phyloP scores from a whole-genome alignment of 176 grass and related monocot species.

The Sorghum bicolor region DNA sequence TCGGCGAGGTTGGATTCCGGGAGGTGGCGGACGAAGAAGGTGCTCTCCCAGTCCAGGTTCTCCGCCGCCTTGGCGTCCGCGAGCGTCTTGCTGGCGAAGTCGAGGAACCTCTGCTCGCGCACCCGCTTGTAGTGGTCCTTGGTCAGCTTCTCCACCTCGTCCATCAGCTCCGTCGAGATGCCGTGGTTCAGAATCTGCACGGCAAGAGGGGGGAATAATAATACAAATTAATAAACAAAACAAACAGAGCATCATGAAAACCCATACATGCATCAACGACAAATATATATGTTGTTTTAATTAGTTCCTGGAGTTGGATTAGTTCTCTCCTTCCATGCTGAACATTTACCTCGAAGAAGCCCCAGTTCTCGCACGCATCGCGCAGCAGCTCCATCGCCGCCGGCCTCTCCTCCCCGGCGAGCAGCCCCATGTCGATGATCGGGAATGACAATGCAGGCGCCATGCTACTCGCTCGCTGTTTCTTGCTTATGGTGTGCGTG shows the following conservation, averaged over 20 bases:
- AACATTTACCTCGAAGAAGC: constrained; percentile 72
- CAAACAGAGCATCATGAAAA: neutral
- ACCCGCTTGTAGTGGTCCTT: constrained; percentile 76
- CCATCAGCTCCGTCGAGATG: constrained; percentile 73
- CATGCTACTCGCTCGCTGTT: neutral
- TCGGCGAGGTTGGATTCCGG: constrained; percentile 58
- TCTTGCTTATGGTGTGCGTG: neutral
- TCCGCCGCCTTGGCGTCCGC: constrained; percentile 10
- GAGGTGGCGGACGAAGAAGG: constrained; percentile 78
- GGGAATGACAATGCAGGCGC: constrained; percentile 44
- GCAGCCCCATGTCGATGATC: constrained; percentile 70
- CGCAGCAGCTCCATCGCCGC: constrained; percentile 57
- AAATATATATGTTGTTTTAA: neutral
- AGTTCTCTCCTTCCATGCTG: neutral
- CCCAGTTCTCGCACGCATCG: constrained; percentile 94
- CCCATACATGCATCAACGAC: neutral
- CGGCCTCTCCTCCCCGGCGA: constrained; percentile 44
- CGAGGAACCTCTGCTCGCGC: constrained; percentile 66
- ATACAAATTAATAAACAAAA: neutral
- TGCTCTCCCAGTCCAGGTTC: constrained; percentile 77
- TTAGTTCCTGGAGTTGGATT: neutral
- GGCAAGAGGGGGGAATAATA: neutral
- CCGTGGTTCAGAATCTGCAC: constrained; percentile 74
- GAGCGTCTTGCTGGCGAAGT: constrained; percentile 66
- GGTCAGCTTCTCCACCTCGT: constrained; percentile 82